These are phyloP conservation scores for Letharia lupina DNA, from an alignment of 495 filamentous ascomycete genomes.

Conservation along the genomic window DNA sequence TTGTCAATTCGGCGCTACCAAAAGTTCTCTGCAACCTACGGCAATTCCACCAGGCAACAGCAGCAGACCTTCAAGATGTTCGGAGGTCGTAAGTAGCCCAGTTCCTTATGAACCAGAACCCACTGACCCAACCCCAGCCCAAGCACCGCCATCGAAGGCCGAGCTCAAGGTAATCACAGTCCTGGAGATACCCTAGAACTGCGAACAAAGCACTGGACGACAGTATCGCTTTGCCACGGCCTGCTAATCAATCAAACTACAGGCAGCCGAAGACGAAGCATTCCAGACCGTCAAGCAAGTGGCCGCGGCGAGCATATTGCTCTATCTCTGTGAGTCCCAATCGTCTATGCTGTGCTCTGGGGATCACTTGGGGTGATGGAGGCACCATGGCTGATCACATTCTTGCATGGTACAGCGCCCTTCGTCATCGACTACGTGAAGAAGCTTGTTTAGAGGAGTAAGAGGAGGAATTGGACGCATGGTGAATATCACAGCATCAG, in stretches of 20 bases:
- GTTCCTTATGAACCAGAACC: neutral
- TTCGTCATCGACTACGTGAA: conserved; percentile 71
- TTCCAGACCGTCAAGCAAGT: conserved; percentile 54
- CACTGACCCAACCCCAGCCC: conserved; percentile 4
- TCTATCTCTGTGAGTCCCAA: conserved; percentile 71
- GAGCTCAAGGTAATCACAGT: conserved; percentile 17
- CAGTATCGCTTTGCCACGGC: neutral
- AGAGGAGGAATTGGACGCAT: neutral
- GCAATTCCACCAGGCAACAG: neutral
- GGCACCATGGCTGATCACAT: conserved; percentile 4
- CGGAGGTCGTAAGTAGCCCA: conserved; percentile 16
- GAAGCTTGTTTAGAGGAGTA: conserved; percentile 56
- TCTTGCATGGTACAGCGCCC: conserved; percentile 47
- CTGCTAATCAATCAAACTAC: neutral
- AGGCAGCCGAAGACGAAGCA: conserved; percentile 64
- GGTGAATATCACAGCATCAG: neutral
- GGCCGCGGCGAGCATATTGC: conserved; percentile 51
- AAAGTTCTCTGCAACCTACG: neutral
- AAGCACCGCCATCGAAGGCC: conserved; percentile 13
- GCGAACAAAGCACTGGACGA: neutral
- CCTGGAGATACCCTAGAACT: neutral
- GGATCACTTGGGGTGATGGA: neutral
- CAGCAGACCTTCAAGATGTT: conserved; percentile 10
- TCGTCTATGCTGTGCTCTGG: neutral
- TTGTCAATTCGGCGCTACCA: neutral